Evolutionary conservation across 306 rosid species (phyloP).

Genomic region (Cucurbita ficifolia): DNA sequence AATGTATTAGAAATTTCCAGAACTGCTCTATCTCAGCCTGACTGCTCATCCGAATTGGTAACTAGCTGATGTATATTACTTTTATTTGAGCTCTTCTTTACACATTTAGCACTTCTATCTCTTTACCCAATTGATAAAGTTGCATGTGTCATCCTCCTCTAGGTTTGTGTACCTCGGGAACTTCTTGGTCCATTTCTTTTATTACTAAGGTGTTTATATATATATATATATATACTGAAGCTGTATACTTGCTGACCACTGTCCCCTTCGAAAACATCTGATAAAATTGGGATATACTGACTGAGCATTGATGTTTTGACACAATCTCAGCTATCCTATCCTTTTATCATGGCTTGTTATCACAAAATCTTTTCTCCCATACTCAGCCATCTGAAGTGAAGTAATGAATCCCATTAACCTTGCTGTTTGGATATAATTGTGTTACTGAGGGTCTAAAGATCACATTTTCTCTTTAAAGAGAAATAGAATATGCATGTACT

Average conservation of each 20-base stretch:
- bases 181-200: too few species aligned
- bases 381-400: too few species aligned
- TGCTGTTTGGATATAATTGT: not conserved
- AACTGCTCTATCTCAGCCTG: slow-evolving; percentile 61
- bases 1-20: slow-evolving; percentile 76
- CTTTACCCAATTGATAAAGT: not conserved
- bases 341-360: too few species aligned
- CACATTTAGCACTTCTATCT: not conserved
- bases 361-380: too few species aligned
- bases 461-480: not conserved
- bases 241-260: too few species aligned
- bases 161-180: not conserved
- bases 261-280: too few species aligned
- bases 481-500: not conserved
- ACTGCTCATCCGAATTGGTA: slow-evolving; percentile 76
- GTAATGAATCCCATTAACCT: not conserved
- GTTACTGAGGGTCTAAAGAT: not conserved
- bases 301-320: too few species aligned
- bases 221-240: too few species aligned
- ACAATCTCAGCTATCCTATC: too few species aligned
- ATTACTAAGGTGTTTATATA: too few species aligned
- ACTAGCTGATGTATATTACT: slow-evolving; percentile 13
- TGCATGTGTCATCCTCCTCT: not conserved
- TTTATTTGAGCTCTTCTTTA: not conserved
- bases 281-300: too few species aligned